phyloP scores from a whole-genome alignment of 805 yeast genomes.

The Brettanomyces bruxellensis region DNA sequence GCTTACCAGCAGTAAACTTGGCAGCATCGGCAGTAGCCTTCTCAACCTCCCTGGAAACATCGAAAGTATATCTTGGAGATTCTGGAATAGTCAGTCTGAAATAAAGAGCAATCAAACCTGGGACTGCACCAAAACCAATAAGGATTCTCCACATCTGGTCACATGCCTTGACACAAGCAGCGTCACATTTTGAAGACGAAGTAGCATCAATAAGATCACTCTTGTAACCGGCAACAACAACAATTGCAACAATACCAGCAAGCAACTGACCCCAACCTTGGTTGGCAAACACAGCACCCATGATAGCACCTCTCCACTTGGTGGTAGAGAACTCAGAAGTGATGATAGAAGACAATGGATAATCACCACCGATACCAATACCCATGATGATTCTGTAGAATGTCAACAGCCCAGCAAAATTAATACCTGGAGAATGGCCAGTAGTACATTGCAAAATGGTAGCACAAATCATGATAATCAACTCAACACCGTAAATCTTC shows the following conservation, averaged over 20 bases:
- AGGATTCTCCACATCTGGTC: slow-evolving; percentile 94
- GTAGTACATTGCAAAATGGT: slow-evolving; percentile 68
- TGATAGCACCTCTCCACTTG: slow-evolving; percentile 96
- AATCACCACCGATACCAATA: slow-evolving; percentile 97
- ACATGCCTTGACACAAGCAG: slow-evolving; percentile 62
- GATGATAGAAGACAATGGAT: slow-evolving; percentile 87
- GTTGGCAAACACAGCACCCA: slow-evolving; percentile 94
- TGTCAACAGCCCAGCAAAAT: slow-evolving; percentile 63
- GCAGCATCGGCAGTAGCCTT: slow-evolving; percentile 49
- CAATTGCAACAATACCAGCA: slow-evolving; percentile 77
- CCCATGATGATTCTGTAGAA: slow-evolving; percentile 85
- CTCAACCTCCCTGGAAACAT: slow-evolving; percentile 52
- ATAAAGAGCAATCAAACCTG: slow-evolving; percentile 77
- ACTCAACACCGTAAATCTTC: slow-evolving; percentile 77
- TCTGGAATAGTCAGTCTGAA: slow-evolving; percentile 92
- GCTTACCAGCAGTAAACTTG: slow-evolving; percentile 39
- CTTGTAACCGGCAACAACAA: slow-evolving; percentile 73
- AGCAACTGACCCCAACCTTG: slow-evolving; percentile 94
- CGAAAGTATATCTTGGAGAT: slow-evolving; percentile 86
- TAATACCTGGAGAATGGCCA: slow-evolving; percentile 64
- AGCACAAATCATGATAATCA: slow-evolving; percentile 75
- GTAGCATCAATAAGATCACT: slow-evolving; percentile 44
- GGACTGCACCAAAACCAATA: slow-evolving; percentile 84
- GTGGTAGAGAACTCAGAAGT: slow-evolving; percentile 90
- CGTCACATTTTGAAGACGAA: slow-evolving; percentile 52